Base-by-base conservation (phyloP, 148 eudicot species). In the Chenopodium album region DNA sequence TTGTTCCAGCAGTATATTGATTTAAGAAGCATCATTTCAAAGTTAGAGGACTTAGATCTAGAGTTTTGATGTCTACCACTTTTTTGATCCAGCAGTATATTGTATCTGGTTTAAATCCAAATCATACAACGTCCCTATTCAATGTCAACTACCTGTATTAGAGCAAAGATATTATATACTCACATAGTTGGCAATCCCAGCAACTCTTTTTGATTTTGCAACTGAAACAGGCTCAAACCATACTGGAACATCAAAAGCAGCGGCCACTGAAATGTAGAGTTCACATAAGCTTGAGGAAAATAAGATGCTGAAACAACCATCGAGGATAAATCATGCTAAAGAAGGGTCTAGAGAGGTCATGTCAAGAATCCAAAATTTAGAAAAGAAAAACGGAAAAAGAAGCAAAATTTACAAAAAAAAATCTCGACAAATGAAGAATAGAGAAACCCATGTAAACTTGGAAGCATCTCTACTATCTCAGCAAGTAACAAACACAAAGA, bases 221-320 rank as follows among this genome's bases (percentile, higher is more conserved):
- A 96, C 92, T 77, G 99, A 96, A 81, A 96, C 99, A 32, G 99
- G 99, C 92, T 96, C 99, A 85, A 96, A 94, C 99, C 99, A 96
- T 79, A 92, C 88, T 37, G 97, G 97, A 48, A 91, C 85, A 47
- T 72, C 82, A 80, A 76, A 84, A 75, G 90, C 89, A 80, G 91
- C 92, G 3, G 98, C 95, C 90, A 92, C 99, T 96, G 95, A 84
- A 87, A 77, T 74, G 62, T 48, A 67, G 0, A 78, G 71, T 23
- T 66, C 19, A 50, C 63, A 78, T 74, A 68, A 73, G 76, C 48
- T 65, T 65, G 37, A 64, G 19, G 23, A 71, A 23, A 71, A 7
- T 26, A 63, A 28, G 44, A 75, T 28, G n/a, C 83, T 1, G 6
- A 41, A 20, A 16, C 41, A 69, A 34, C n/a, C 17, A n/a, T 64